Evolutionary conservation across 2,329 filamentous ascomycete species (phyloP).

Genomic region (Hypoxylon sp.): DNA sequence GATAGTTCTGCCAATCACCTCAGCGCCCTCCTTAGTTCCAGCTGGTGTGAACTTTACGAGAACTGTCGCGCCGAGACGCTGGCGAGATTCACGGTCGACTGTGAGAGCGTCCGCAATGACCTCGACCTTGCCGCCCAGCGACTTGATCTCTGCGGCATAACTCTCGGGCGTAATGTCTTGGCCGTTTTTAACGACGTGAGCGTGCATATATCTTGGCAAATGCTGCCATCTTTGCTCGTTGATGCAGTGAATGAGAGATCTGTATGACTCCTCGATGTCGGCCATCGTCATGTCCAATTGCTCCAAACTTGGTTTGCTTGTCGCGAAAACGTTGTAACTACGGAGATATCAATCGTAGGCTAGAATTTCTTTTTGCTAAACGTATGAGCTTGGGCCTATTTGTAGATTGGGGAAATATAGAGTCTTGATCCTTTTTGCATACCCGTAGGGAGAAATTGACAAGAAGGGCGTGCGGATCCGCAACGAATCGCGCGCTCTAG

Average conservation of each 20-base stretch:
- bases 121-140: slow-evolving; percentile 24
- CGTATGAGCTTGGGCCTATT: background rate
- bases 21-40: background rate
- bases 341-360: background rate
- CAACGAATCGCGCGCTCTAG: background rate
- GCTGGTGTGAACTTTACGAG: slow-evolving; percentile 25
- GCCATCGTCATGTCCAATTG: slow-evolving; percentile 26
- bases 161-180: slow-evolving; percentile 29
- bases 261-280: slow-evolving; percentile 35
- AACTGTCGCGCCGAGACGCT: slow-evolving; percentile 28
- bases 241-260: slow-evolving; percentile 39
- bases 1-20: slow-evolving; percentile 11
- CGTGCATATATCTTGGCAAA: slow-evolving; percentile 35
- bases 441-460: slow-evolving; percentile 2
- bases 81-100: slow-evolving; percentile 32
- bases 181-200: slow-evolving; percentile 31
- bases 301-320: slow-evolving; percentile 3
- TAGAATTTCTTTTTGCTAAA: background rate
- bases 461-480: slow-evolving; percentile 12
- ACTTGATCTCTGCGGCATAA: slow-evolving; percentile 31
- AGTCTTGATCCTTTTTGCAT: background rate
- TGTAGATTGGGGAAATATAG: background rate
- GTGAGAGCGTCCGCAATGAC: slow-evolving; percentile 41
- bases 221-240: slow-evolving; percentile 42
- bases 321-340: background rate